Evolutionary conservation across 2,329 filamentous ascomycete species (phyloP).

Genomic region (Periconia sp.): DNA sequence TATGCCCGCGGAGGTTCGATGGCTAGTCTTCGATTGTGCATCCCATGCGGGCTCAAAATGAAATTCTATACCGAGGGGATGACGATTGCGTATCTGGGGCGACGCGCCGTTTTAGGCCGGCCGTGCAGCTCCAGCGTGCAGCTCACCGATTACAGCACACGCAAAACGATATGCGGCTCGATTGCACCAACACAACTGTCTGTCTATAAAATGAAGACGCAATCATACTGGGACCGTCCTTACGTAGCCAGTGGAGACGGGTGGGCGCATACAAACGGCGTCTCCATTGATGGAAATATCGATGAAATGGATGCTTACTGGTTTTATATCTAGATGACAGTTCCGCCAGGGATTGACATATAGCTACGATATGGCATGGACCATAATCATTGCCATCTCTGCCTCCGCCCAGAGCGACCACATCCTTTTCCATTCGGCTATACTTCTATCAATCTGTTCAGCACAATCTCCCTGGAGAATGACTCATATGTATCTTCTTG

Average conservation of each 20-base stretch:
- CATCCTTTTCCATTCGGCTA: too few relatives aligned
- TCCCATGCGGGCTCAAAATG: constrained; percentile 26
- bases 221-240: neutral
- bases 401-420: too few relatives aligned
- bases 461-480: too few relatives aligned
- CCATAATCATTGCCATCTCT: neutral
- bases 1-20: constrained; percentile 21
- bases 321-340: neutral
- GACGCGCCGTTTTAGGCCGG: constrained; percentile 19
- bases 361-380: constrained; percentile 1
- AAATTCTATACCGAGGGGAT: constrained; percentile 22
- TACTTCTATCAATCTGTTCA: too few relatives aligned
- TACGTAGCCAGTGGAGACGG: constrained; percentile 11
- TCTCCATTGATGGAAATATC: constrained; percentile 13
- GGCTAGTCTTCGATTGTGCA: constrained; percentile 27
- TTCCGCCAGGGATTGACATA: constrained; percentile 2
- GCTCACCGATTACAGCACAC: constrained; percentile 19
- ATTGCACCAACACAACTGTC: constrained; percentile 12
- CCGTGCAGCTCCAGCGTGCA: constrained; percentile 8
- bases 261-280: constrained; percentile 12
- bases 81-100: constrained; percentile 21
- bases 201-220: neutral
- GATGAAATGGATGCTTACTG: constrained; percentile 20
- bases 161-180: constrained; percentile 14
- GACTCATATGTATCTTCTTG: too few relatives aligned